Percentiles rank a stretch among this genome's conserved stretches.
Conservation (phyloP, 1,284 basidiomycete genomes). For the Ustilago cynodontis region DNA sequence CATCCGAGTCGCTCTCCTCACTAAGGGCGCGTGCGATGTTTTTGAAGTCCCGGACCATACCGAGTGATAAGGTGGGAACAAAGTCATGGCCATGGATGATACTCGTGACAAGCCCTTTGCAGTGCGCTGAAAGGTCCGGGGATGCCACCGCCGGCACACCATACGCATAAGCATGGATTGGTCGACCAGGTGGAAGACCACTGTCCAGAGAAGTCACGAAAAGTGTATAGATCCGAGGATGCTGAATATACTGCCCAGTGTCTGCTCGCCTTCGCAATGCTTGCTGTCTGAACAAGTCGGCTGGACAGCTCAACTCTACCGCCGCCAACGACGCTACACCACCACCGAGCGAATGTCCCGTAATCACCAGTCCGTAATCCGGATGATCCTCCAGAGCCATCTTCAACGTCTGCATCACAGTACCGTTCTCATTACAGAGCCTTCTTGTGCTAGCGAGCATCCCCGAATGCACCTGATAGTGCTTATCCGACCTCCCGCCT, state of each 20-base stretch:
- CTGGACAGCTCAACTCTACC: constrained; percentile 68
- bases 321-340: constrained; percentile 72
- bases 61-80: constrained; percentile 71
- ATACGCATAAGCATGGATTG: constrained; percentile 73
- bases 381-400: constrained; percentile 71
- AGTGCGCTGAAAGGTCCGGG: constrained; percentile 71
- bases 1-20: constrained; percentile 52
- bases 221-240: constrained; percentile 71
- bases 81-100: constrained; percentile 72
- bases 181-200: constrained; percentile 72
- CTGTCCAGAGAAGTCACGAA: constrained; percentile 72
- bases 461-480: constrained; percentile 73
- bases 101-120: constrained; percentile 72
- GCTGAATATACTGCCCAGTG: constrained; percentile 31
- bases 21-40: constrained; percentile 70
- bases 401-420: constrained; percentile 72
- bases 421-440: constrained; percentile 70
- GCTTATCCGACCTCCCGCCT: constrained; percentile 69
- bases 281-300: constrained; percentile 64
- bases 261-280: constrained; percentile 26
- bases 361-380: constrained; percentile 72
- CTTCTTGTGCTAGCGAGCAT: constrained; percentile 72
- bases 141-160: constrained; percentile 64
- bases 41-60: constrained; percentile 72
- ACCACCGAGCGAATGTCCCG: constrained; percentile 73